Evolutionary conservation across 306 rosid species (phyloP).

Genomic region (Sicyos baderoa): DNA sequence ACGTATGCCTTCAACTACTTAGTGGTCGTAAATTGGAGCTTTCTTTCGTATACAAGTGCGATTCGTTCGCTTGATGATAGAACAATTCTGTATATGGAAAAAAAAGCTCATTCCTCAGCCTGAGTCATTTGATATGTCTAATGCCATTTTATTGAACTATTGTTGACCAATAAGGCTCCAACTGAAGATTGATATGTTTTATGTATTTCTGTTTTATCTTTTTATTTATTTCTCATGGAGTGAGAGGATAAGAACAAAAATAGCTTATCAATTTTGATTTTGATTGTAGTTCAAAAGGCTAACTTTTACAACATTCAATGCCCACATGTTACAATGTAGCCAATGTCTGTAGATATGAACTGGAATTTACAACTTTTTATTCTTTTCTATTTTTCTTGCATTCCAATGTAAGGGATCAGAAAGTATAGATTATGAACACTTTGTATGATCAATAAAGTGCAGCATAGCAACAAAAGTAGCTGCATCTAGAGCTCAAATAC

Average conservation of each 20-base stretch:
- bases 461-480: no score
- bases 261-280: not conserved
- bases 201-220: not conserved
- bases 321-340: no score
- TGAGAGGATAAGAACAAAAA: not conserved
- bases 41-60: not conserved
- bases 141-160: not conserved
- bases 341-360: no score
- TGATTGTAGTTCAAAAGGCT: not conserved
- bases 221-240: not conserved
- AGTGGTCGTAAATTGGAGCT: no score
- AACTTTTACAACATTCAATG: no score
- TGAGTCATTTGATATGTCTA: not conserved
- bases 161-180: not conserved
- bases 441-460: no score
- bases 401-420: no score
- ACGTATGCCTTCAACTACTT: not conserved
- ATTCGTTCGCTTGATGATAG: constrained; percentile 8
- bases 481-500: no score
- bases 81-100: constrained; percentile 1
- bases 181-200: not conserved
- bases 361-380: no score
- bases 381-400: no score
- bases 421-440: no score
- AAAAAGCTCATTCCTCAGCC: not conserved